These are phyloP conservation scores for Prunus mira DNA, from an alignment of 306 rosid genomes.

Conservation along the genomic window DNA sequence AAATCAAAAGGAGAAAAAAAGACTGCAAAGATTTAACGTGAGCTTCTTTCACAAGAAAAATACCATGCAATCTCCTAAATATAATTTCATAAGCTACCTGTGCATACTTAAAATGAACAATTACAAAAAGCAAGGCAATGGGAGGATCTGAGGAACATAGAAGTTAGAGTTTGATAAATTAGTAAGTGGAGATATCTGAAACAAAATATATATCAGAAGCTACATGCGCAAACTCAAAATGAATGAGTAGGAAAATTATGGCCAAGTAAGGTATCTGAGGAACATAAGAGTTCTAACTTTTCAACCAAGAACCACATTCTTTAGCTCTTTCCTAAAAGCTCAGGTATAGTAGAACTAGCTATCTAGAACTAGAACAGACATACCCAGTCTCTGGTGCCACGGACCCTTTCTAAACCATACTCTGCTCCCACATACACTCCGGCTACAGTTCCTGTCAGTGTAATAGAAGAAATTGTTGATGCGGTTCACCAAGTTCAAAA, in stretches of 20 bases:
- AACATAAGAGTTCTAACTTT: not conserved
- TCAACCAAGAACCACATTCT: not conserved
- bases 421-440: constrained; percentile 80
- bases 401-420: constrained; percentile 69
- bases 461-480: not conserved
- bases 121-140: not conserved
- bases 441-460: constrained; percentile 62
- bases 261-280: not conserved
- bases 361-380: constrained; percentile 19
- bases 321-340: not conserved
- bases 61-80: not conserved
- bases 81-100: not conserved
- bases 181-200: not conserved
- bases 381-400: constrained; percentile 95
- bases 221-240: not conserved
- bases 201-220: not conserved
- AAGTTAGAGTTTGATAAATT: too few relatives aligned
- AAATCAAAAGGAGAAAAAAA: too few relatives aligned
- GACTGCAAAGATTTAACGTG: not conserved
- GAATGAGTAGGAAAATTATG: not conserved
- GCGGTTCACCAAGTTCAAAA: not conserved
- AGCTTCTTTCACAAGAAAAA: not conserved
- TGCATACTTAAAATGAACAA: not conserved
- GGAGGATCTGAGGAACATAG: not conserved
- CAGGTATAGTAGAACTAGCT: constrained; percentile 5